A percentile compares a stretch with the other conserved stretches of the same genome.
These are phyloP conservation scores for Fraxinus ornus DNA, from an alignment of 305 asterid species.

Conservation along the genomic window DNA sequence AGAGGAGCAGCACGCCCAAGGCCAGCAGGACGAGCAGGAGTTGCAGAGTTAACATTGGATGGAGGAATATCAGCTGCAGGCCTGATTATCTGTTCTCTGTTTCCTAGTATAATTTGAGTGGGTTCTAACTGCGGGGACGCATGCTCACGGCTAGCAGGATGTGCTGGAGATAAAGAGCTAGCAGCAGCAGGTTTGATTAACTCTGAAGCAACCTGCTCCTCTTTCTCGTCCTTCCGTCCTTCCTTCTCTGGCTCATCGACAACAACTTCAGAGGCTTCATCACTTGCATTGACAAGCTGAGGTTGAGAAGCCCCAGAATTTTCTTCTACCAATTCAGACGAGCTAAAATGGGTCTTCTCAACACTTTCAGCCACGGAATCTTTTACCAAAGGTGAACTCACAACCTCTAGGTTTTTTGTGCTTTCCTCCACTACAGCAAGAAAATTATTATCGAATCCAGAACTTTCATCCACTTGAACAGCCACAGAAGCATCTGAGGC, in stretches of 20 bases:
- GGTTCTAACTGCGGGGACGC: conserved; percentile 27
- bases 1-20: conserved; percentile 83
- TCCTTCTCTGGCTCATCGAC: conserved; percentile 35
- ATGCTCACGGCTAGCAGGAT: conserved; percentile 36
- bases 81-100: conserved; percentile 30
- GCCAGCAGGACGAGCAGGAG: conserved; percentile 79
- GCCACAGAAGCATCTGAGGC: conserved; percentile 25
- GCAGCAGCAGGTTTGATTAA: conserved; percentile 37
- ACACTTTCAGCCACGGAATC: conserved; percentile 16
- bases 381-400: conserved; percentile 10
- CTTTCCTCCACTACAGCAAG: conserved; percentile 29
- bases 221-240: conserved; percentile 31
- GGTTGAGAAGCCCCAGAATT: conserved; percentile 34
- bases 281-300: conserved; percentile 22
- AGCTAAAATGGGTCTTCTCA: conserved; percentile 28
- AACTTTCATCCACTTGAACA: conserved; percentile 24
- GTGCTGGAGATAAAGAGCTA: conserved; percentile 29
- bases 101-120: conserved; percentile 25
- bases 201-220: conserved; percentile 31
- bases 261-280: conserved; percentile 29
- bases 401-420: conserved; percentile 27
- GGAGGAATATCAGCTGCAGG: conserved; percentile 26
- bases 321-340: conserved; percentile 28
- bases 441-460: conserved; percentile 25
- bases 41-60: conserved; percentile 29